Conservation (phyloP, 441 rosid species). For the Erodium moschatum region DNA sequence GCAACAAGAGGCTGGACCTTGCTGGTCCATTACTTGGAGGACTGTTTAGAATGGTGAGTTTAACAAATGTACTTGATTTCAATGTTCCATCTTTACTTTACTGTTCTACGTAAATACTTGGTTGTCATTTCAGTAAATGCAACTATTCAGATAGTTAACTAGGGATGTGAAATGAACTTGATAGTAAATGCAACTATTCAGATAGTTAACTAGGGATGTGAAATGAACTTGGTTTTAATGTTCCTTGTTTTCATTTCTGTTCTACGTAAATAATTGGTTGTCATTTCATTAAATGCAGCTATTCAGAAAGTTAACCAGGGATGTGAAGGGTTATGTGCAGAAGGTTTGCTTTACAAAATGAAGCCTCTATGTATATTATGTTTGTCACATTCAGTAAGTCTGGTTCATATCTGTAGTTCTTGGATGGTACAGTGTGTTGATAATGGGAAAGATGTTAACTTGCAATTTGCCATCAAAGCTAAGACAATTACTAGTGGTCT, state of each 20-base stretch:
- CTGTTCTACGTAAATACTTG: no score
- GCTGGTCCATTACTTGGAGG: slow-evolving; percentile 99
- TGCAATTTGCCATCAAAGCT: slow-evolving; percentile 90
- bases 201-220: no score
- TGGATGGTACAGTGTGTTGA: slow-evolving; percentile 63
- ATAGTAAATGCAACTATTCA: no score
- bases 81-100: no score
- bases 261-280: slow-evolving; percentile 19
- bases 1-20: slow-evolving; percentile 97
- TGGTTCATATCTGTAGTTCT: slow-evolving; percentile 14
- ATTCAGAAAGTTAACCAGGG: slow-evolving; percentile 85
- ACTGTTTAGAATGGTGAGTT: slow-evolving; percentile 73
- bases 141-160: no score
- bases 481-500: slow-evolving; percentile 92
- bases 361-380: slow-evolving; percentile 13
- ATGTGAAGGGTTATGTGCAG: slow-evolving; percentile 81
- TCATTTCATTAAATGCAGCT: slow-evolving; percentile 45
- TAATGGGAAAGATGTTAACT: slow-evolving; percentile 90
- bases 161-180: not conserved
- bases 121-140: no score
- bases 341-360: slow-evolving; percentile 46
- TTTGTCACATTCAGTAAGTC: slow-evolving; percentile 14
- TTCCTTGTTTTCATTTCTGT: not conserved
- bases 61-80: no score
- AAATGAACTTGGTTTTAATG: not conserved